Evolutionary conservation across 768 basidiomycete species (phyloP).

Genomic region (Cystobasidium ongulense): DNA sequence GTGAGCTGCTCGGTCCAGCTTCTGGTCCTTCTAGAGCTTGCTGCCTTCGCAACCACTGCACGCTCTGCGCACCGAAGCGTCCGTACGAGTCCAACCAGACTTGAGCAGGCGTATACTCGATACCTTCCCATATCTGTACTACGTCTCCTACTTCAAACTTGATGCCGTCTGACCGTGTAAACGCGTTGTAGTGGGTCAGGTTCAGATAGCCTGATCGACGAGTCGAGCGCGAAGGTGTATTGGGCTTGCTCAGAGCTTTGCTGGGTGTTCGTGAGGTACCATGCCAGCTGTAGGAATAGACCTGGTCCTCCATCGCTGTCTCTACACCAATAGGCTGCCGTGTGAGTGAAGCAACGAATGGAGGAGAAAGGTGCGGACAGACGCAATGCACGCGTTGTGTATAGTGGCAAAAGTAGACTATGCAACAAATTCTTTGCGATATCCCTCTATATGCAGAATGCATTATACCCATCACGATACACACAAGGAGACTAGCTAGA

Average conservation of each 20-base stretch:
- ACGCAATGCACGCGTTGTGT: background rate
- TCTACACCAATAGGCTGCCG: background rate
- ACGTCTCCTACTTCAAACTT: slow-evolving; percentile 24
- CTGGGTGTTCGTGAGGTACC: slow-evolving; percentile 14
- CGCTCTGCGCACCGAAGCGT: slow-evolving; percentile 1
- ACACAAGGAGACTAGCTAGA: too few species aligned
- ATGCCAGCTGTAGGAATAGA: slow-evolving; percentile 15
- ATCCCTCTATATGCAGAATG: too few species aligned
- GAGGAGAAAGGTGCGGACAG: background rate
- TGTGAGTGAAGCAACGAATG: background rate
- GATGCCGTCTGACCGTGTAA: slow-evolving; percentile 20
- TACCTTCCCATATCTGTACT: slow-evolving; percentile 25
- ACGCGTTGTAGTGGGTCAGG: slow-evolving; percentile 28
- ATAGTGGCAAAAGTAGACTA: too few species aligned
- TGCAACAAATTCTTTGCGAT: too few species aligned
- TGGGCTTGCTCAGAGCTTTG: background rate
- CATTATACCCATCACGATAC: too few species aligned
- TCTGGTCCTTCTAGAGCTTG: background rate
- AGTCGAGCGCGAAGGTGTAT: slow-evolving; percentile 23
- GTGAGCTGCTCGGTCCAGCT: slow-evolving; percentile 2
- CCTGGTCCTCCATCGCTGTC: background rate
- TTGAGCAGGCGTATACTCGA: slow-evolving; percentile 14
- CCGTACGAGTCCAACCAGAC: slow-evolving; percentile 25
- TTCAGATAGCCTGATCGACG: slow-evolving; percentile 23
- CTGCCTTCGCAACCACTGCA: slow-evolving; percentile 1